phyloP scores from a whole-genome alignment of 306 rosid species.

The Cucurbita moschata region DNA sequence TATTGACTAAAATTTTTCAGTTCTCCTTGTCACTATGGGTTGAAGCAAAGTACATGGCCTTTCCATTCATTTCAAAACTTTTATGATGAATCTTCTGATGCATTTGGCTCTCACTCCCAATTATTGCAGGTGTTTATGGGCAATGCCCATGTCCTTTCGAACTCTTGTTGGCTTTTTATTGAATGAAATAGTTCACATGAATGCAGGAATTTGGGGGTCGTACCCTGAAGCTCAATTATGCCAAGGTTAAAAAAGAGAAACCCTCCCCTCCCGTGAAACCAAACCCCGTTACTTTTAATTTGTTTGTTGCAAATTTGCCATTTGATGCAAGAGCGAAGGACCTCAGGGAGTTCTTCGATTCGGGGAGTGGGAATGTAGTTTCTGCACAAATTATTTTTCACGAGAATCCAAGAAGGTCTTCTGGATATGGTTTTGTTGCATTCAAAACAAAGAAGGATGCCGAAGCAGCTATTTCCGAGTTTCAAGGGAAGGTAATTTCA shows the following conservation, averaged over 20 bases:
- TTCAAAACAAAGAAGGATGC: conserved; percentile 76
- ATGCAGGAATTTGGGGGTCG: conserved; percentile 73
- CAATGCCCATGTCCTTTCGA: not conserved
- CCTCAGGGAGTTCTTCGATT: conserved; percentile 55
- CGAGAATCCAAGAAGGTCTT: conserved; percentile 57
- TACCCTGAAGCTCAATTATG: conserved; percentile 42
- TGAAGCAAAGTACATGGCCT: not conserved
- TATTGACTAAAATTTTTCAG: not conserved
- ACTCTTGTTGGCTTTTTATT: not conserved
- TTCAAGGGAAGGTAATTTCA: conserved; percentile 63
- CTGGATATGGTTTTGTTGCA: conserved; percentile 87
- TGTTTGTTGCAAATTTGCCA: conserved; percentile 71
- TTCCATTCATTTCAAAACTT: not conserved
- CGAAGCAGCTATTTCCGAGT: conserved; percentile 49
- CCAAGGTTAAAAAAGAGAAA: conserved; percentile 39
- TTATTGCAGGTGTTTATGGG: not conserved
- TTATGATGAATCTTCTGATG: not conserved
- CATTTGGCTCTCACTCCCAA: not conserved
- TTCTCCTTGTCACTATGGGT: not conserved
- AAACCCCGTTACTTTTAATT: conserved; percentile 49
- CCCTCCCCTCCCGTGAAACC: conserved; percentile 30
- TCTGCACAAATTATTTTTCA: conserved; percentile 47
- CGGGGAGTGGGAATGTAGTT: conserved; percentile 42
- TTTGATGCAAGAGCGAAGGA: conserved; percentile 61
- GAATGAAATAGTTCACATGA: conserved; percentile 1